Base-by-base conservation (phyloP, 352 stramenopile genomes). In the Globisporangium cylindrosporum region DNA sequence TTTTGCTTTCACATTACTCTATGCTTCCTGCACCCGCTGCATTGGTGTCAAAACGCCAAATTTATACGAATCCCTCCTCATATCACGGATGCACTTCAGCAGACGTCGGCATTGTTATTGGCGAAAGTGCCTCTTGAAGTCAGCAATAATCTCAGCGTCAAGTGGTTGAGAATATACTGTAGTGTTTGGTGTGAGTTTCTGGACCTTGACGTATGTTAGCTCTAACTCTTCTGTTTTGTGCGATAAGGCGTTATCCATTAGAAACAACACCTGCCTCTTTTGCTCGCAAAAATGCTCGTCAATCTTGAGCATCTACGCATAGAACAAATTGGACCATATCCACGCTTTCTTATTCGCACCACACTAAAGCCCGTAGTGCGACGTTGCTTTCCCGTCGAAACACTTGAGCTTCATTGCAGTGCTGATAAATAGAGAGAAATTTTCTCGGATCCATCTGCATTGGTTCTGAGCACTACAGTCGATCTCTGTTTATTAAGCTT, bases 221-320 rank as follows among this genome's bases (percentile, higher is more conserved):
- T 51, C 20, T 2, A 63, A n/a, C 3, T 32, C 24, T 5, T 63
- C n/a, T 4, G 58, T 63, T 6, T 63, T 49, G 58, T 63, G 36
- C 2, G 32, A 63, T 14, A n/a, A 62, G 1, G 51, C 57, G 57
- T 53, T 62, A n/a, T 51, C 36, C 57, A 51, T 63, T 0, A 63
- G 7, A 6, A 63, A 32, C 15, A 54, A 12, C 3, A 63, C 58
- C 1, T 53, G 29, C 0, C 58, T 5, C 5, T 27, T 8, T 18
- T 53, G 2, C 8, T n/a, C 2, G 6, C 22, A 8, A 41, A 55
- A 64, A 6, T 22, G 38, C 5, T 15, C 22, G 41, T 64, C 59
- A 1, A 64, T 25, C 7, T 43, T 46, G 9, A 34, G 36, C 20
- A 64, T 38, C 36, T n/a, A 64, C 2, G 24, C 22, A 22, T 3